phyloP scores from a whole-genome alignment of 495 filamentous ascomycete species.

The Lophiotrema nucula region DNA sequence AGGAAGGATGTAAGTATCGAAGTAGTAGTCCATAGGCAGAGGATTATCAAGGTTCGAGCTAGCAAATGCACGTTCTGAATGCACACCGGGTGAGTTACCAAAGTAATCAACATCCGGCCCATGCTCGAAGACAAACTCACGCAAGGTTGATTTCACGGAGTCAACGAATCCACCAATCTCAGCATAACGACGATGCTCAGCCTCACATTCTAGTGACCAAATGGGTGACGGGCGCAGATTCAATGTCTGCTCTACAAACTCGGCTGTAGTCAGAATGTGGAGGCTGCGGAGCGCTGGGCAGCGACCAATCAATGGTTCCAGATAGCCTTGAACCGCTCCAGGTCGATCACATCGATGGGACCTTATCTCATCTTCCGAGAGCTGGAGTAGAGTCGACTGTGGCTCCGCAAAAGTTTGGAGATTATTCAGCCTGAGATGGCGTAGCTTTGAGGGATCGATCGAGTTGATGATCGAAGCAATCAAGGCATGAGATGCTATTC shows the following conservation, averaged over 20 bases:
- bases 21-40: slow-evolving; percentile 13
- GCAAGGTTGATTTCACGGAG: not conserved
- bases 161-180: slow-evolving; percentile 5
- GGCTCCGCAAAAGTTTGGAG: slow-evolving; percentile 5
- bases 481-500: slow-evolving; percentile 3
- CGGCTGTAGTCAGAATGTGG: not conserved
- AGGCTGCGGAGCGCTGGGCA: slow-evolving; percentile 1
- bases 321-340: slow-evolving; percentile 6
- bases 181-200: not conserved
- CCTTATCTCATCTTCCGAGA: not conserved
- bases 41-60: not conserved
- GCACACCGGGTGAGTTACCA: not conserved
- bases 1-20: slow-evolving; percentile 3
- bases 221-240: not conserved
- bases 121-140: slow-evolving; percentile 10
- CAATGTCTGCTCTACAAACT: not conserved
- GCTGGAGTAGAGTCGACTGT: not conserved
- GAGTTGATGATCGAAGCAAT: not conserved
- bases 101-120: slow-evolving; percentile 10
- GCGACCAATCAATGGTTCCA: not conserved
- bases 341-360: not conserved
- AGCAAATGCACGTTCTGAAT: not conserved
- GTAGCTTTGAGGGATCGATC: slow-evolving; percentile 8
- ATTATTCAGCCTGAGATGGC: slow-evolving; percentile 5
- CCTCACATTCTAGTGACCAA: not conserved